Evolutionary conservation across 2,329 filamentous ascomycete genomes (phyloP).

Genomic region (Nigrospora osmanthi): DNA sequence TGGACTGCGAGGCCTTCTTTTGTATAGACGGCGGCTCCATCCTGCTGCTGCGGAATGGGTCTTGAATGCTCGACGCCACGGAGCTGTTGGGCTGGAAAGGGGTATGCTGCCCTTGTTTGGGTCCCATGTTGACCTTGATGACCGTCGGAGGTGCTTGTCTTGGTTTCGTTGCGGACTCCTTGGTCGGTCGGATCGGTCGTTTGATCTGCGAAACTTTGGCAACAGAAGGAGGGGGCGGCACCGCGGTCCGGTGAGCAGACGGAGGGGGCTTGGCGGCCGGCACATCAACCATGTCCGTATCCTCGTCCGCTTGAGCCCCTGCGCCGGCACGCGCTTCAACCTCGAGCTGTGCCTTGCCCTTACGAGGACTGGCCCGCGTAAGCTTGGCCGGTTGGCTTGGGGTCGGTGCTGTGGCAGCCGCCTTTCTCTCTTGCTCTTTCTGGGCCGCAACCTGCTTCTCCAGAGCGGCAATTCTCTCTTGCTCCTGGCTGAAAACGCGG

Average conservation of each 20-base stretch:
- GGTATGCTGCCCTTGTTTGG: slow-evolving; percentile 43
- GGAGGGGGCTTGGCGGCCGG: slow-evolving; percentile 51
- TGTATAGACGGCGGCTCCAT: too few relatives aligned
- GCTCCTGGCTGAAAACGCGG: slow-evolving; percentile 47
- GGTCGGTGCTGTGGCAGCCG: slow-evolving; percentile 19
- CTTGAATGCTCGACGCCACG: slow-evolving; percentile 50
- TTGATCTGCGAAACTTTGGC: slow-evolving; percentile 46
- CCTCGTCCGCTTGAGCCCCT: slow-evolving; percentile 20
- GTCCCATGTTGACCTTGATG: slow-evolving; percentile 62
- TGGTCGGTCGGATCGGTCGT: slow-evolving; percentile 54
- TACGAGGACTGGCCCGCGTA: slow-evolving; percentile 44
- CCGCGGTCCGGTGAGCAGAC: slow-evolving; percentile 44
- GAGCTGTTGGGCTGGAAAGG: slow-evolving; percentile 48
- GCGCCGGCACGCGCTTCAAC: slow-evolving; percentile 22
- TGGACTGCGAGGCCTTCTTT: too few relatives aligned
- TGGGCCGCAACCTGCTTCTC: slow-evolving; percentile 45
- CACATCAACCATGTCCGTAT: slow-evolving; percentile 43
- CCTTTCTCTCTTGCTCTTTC: slow-evolving; percentile 37
- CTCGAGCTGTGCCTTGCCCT: slow-evolving; percentile 26
- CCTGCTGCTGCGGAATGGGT: slow-evolving; percentile 24
- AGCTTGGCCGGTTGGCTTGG: slow-evolving; percentile 34
- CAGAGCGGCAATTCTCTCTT: slow-evolving; percentile 44
- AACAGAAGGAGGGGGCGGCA: slow-evolving; percentile 32
- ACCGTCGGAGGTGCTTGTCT: slow-evolving; percentile 61
- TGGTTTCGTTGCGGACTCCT: slow-evolving; percentile 47